Evolutionary conservation across 2,329 filamentous ascomycete genomes (phyloP), one percentile per base, ranked within the genome.

Genomic region (Diaporthe vaccinii): DNA sequence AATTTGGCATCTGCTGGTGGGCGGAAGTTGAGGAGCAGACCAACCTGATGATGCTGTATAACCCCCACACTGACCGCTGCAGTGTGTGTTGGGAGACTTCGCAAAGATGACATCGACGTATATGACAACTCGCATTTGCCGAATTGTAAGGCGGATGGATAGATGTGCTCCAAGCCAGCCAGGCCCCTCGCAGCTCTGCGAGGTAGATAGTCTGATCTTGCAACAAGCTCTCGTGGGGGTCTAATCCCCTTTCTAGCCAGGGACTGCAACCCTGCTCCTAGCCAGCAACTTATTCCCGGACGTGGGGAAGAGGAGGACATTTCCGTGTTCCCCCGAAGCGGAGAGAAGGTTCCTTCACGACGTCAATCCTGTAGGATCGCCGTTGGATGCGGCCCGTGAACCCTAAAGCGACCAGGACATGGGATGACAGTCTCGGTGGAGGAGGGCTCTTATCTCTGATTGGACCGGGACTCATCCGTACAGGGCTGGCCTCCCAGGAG

Each of bases 311-410:
- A 51, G 62, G 22, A 25, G 31, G 6, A 15, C 36, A 51, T n/a
- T 36, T 51, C 58, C 58, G 58, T 62, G 22, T 20, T 61, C n/a
- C 34, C 57, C 57, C 57, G 34, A 44, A 36, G 41, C 41, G 59
- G 59, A 65, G 41, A 65, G 5, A 34, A 25, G 17, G 25, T 15
- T 17, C 31, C 46, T 22, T 36, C n/a, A 34, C 46, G 14, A 20
- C n/a, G 34, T 28, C 65, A 39, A 17, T 7, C 4, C 31, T 39
- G 49, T 41, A 41, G 31, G 17, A n/a, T 31, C 31, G 59, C 65
- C 65, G 65, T 69, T 55, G 65, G n/a, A 69, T 55, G 46, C 49
- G 65, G 65, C 65, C 65, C 65, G 65, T 34, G 5, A n/a, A 15
- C 22, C 46, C 25, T 28, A n/a, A 49, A 49, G 41, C 5, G 10